These are phyloP conservation scores for Eragrostis tef DNA, from an alignment of 202 grass and related monocot species.

Conservation along the genomic window DNA sequence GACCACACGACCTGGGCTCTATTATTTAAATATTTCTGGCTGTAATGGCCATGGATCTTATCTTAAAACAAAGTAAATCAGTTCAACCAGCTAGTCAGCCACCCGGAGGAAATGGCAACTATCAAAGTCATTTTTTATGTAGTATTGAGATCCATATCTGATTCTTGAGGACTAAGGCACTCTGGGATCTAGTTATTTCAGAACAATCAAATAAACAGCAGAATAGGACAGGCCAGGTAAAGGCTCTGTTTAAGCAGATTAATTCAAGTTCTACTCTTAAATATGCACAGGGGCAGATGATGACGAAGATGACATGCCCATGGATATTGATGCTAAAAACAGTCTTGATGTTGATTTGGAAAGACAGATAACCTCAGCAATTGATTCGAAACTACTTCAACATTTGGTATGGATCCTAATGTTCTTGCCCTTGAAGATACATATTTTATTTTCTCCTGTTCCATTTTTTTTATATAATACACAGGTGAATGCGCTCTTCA, in stretches of 20 bases:
- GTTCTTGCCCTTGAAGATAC: constrained; percentile 8
- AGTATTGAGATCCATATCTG: not conserved
- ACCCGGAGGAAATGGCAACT: not conserved
- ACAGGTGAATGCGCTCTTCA: constrained; percentile 93
- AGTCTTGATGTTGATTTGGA: constrained; percentile 72
- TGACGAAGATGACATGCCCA: constrained; percentile 63
- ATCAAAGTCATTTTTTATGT: constrained; percentile 6
- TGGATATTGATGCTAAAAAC: constrained; percentile 74
- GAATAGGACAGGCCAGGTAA: not conserved
- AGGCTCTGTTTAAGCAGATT: not conserved
- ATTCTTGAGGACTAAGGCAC: too few species aligned
- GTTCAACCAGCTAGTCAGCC: constrained; percentile 8
- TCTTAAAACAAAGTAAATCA: not conserved
- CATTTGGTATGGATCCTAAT: constrained; percentile 63
- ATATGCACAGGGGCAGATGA: constrained; percentile 56
- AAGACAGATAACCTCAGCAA: constrained; percentile 75
- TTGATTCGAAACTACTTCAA: constrained; percentile 84
- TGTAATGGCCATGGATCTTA: not conserved
- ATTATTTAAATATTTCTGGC: not conserved
- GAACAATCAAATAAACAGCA: not conserved
- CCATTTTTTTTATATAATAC: constrained; percentile 40
- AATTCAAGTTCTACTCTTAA: constrained; percentile 25
- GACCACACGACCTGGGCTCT: not conserved
- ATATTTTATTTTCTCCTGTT: constrained; percentile 47
- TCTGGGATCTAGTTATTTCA: not conserved